Percentiles rank a stretch among this genome's conserved stretches.
Conservation (phyloP, 805 yeast species). For the Nakazawaea holstii region DNA sequence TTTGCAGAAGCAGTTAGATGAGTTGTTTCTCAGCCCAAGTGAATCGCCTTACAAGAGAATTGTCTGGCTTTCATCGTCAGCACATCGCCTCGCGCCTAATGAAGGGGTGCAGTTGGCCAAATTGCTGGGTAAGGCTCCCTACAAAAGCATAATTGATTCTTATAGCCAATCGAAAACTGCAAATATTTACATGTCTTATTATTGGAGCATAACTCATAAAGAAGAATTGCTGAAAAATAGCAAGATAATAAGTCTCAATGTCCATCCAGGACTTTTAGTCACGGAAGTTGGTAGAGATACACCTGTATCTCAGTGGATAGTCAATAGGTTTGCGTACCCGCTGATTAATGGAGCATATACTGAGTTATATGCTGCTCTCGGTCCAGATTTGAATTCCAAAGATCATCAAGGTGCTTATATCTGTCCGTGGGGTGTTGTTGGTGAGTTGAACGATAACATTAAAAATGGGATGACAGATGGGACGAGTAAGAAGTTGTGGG, state of each 20-base stretch:
- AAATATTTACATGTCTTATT: constrained; percentile 28
- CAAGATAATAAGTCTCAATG: constrained; percentile 26
- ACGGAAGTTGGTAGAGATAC: constrained; percentile 28
- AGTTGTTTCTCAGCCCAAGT: constrained; percentile 28
- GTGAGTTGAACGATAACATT: constrained; percentile 31
- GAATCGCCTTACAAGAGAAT: constrained; percentile 24
- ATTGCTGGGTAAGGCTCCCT: background rate
- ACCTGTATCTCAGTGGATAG: background rate
- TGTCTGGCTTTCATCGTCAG: constrained; percentile 40
- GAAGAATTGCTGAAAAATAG: constrained; percentile 14
- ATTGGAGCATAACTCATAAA: constrained; percentile 29
- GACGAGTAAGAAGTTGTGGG: constrained; percentile 28
- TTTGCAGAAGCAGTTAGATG: constrained; percentile 32
- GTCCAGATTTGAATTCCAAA: constrained; percentile 28
- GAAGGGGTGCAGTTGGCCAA: constrained; percentile 13
- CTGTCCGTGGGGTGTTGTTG: constrained; percentile 37
- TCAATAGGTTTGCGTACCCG: constrained; percentile 12
- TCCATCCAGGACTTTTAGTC: constrained; percentile 36
- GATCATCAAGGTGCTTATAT: constrained; percentile 29
- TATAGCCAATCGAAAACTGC: constrained; percentile 43
- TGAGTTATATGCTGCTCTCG: constrained; percentile 36
- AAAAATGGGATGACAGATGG: constrained; percentile 25
- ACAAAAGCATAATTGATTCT: background rate
- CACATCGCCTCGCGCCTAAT: constrained; percentile 20
- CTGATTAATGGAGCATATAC: constrained; percentile 36